These are phyloP conservation scores for Suillus bovinus DNA, from an alignment of 768 basidiomycete genomes.

Conservation along the genomic window DNA sequence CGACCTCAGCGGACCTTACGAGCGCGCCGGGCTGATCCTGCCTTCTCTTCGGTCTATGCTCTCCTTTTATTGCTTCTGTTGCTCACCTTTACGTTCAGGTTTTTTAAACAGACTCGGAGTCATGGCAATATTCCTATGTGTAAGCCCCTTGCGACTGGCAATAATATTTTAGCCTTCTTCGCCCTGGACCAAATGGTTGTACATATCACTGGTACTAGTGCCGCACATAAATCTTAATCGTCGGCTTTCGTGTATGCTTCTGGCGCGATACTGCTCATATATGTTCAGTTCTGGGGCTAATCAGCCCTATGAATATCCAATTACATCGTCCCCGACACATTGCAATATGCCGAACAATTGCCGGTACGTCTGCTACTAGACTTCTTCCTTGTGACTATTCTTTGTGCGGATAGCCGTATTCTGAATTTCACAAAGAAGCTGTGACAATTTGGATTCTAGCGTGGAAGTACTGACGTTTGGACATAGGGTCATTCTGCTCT, in stretches of 20 bases:
- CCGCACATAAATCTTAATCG: background rate
- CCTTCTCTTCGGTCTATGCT: background rate
- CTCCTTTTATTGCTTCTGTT: background rate
- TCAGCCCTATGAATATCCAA: constrained; percentile 1
- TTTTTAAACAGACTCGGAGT: background rate
- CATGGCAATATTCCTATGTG: background rate
- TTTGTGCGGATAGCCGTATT: background rate
- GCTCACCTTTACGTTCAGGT: background rate
- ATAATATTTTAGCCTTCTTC: background rate
- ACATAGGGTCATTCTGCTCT: background rate
- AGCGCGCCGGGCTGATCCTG: background rate
- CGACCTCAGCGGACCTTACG: background rate
- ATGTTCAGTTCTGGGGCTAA: constrained; percentile 3
- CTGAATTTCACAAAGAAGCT: no score
- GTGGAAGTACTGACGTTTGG: background rate
- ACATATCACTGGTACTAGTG: background rate
- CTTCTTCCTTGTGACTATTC: background rate
- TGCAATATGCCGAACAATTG: background rate
- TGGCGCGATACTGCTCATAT: background rate
- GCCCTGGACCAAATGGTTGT: background rate
- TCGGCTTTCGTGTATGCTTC: background rate
- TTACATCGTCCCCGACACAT: background rate
- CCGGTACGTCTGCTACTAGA: background rate
- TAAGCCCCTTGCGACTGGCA: background rate
- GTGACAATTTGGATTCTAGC: background rate